Evolutionary conservation across 2,329 filamentous ascomycete species (phyloP).

Genomic region (Myriosclerotinia curreyana): DNA sequence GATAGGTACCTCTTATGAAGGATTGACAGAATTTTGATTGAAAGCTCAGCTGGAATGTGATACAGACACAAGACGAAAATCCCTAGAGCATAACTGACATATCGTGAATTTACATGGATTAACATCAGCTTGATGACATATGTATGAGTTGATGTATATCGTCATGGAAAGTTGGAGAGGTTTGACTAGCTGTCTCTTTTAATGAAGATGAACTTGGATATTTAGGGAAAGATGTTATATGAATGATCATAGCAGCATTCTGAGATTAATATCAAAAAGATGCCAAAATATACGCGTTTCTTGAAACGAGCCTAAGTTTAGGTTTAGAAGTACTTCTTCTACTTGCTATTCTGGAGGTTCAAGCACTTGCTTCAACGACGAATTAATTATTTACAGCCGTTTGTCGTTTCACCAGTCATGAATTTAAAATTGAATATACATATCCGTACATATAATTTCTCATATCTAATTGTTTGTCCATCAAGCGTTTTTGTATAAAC

Average conservation of each 20-base stretch:
- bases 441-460: not conserved
- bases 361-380: not conserved
- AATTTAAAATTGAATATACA: not conserved
- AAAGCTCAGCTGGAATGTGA: not conserved
- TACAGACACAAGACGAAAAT: not conserved
- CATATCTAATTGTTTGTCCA: not conserved
- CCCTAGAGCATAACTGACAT: not conserved
- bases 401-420: no score
- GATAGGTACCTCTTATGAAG: not conserved
- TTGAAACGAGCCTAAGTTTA: not conserved
- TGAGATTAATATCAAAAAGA: not conserved
- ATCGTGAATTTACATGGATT: constrained; percentile 6
- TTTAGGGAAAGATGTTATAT: not conserved
- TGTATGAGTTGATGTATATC: not conserved
- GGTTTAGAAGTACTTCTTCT: not conserved
- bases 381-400: not conserved
- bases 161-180: not conserved
- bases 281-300: not conserved
- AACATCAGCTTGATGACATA: not conserved
- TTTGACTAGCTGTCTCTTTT: not conserved
- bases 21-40: constrained; percentile 11
- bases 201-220: not conserved
- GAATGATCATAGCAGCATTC: not conserved
- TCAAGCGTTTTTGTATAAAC: not conserved
- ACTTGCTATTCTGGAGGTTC: not conserved